phyloP scores from a whole-genome alignment of 1,284 basidiomycete species.

The Pisolithus thermaeus region DNA sequence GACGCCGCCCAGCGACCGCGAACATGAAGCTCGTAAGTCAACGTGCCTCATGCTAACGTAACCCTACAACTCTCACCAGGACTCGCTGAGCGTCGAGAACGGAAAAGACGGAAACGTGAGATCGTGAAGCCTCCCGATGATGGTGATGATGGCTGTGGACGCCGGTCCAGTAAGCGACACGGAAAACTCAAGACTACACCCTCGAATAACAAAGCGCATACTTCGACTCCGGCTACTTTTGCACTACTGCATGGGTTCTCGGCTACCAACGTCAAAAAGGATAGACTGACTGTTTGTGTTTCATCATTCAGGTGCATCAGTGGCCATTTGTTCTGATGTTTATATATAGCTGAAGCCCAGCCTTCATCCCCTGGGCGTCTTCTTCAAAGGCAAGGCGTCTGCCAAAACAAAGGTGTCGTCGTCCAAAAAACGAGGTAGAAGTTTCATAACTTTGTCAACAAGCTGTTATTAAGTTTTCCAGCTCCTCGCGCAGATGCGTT shows the following conservation, averaged over 20 bases:
- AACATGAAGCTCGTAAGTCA: constrained; percentile 31
- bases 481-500: constrained; percentile 31
- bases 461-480: constrained; percentile 3
- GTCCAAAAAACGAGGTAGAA: constrained; percentile 14
- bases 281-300: constrained; percentile 61
- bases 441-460: not conserved
- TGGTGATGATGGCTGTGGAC: constrained; percentile 16
- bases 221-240: constrained; percentile 42
- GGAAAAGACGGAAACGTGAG: constrained; percentile 46
- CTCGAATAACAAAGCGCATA: constrained; percentile 29
- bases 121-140: constrained; percentile 34
- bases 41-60: not conserved
- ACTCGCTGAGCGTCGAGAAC: constrained; percentile 48
- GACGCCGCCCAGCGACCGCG: constrained; percentile 21
- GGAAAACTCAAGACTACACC: constrained; percentile 12
- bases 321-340: constrained; percentile 6
- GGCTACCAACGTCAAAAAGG: constrained; percentile 59
- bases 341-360: constrained; percentile 36
- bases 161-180: not conserved
- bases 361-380: constrained; percentile 48
- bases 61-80: constrained; percentile 30
- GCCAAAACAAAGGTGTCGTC: constrained; percentile 30
- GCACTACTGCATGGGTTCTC: constrained; percentile 72
- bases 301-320: not conserved
- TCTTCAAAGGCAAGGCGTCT: constrained; percentile 68